Conservation (phyloP, 306 rosid genomes). For the Gastrolobium villosum region DNA sequence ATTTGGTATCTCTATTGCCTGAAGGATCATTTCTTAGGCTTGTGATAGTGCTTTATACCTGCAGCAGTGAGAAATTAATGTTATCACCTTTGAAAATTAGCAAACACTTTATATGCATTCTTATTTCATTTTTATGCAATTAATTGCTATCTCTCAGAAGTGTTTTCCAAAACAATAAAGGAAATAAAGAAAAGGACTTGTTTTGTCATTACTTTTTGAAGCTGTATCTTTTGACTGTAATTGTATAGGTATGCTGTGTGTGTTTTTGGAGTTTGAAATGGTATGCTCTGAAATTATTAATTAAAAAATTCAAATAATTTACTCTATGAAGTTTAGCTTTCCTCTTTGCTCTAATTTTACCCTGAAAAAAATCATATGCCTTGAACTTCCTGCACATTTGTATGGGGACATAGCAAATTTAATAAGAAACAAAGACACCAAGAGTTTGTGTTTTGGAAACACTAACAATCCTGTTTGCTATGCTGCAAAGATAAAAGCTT, state of each 20-base stretch:
- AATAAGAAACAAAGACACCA: background rate
- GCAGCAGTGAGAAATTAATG: background rate
- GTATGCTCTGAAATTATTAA: background rate
- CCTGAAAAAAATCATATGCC: slow-evolving; percentile 4
- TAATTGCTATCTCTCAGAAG: background rate
- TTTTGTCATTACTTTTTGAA: background rate
- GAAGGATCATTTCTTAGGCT: background rate
- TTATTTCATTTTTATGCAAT: background rate
- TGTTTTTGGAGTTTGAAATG: background rate
- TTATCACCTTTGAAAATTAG: slow-evolving; percentile 3
- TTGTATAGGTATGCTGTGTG: too few species aligned
- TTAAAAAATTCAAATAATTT: background rate
- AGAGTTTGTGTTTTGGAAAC: background rate
- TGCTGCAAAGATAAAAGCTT: background rate
- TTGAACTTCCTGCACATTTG: slow-evolving; percentile 15
- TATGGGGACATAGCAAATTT: background rate
- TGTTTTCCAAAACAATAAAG: slow-evolving; percentile 22
- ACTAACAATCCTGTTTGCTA: background rate
- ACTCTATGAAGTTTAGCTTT: background rate
- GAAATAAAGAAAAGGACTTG: background rate
- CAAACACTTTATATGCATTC: background rate
- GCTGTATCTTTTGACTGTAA: too few species aligned
- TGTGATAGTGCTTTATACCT: slow-evolving; percentile 33
- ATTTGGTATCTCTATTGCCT: background rate
- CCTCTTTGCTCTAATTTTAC: background rate